Percentiles rank a stretch among this genome's conserved stretches.
Evolutionary conservation across 148 eudicot genomes (phyloP).

Genomic region (Spergularia bocconei): DNA sequence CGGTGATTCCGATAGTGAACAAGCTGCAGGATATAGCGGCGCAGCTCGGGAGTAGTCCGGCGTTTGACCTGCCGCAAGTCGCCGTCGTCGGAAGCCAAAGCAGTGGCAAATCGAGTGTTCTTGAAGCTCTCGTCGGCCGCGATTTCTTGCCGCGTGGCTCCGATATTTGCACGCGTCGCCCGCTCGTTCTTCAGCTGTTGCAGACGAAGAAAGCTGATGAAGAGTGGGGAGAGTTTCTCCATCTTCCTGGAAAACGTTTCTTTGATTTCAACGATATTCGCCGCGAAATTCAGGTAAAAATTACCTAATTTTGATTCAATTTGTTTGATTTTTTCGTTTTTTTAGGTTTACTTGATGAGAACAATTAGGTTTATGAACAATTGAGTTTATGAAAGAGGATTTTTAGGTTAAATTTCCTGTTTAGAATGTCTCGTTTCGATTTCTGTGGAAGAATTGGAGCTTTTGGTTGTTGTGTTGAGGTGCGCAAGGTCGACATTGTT

Average conservation of each 20-base stretch:
- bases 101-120: slow-evolving; percentile 90
- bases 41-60: slow-evolving; percentile 57
- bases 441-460: neutral
- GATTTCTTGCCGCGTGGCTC: slow-evolving; percentile 87
- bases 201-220: slow-evolving; percentile 65
- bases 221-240: slow-evolving; percentile 92
- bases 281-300: slow-evolving; percentile 65
- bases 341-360: neutral
- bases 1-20: slow-evolving; percentile 84
- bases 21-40: slow-evolving; percentile 90
- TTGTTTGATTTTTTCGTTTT: neutral
- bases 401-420: neutral
- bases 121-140: slow-evolving; percentile 86
- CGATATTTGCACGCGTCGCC: slow-evolving; percentile 86
- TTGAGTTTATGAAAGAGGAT: neutral
- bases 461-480: neutral
- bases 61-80: slow-evolving; percentile 79
- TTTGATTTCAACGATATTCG: slow-evolving; percentile 69
- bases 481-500: slow-evolving; percentile 10
- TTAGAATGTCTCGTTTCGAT: neutral
- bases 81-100: slow-evolving; percentile 93
- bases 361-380: neutral
- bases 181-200: slow-evolving; percentile 76
- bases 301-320: too few relatives aligned
- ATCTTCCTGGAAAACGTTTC: slow-evolving; percentile 62